Base-by-base conservation (phyloP, 805 yeast genomes). In the Wickerhamiella brachini region DNA sequence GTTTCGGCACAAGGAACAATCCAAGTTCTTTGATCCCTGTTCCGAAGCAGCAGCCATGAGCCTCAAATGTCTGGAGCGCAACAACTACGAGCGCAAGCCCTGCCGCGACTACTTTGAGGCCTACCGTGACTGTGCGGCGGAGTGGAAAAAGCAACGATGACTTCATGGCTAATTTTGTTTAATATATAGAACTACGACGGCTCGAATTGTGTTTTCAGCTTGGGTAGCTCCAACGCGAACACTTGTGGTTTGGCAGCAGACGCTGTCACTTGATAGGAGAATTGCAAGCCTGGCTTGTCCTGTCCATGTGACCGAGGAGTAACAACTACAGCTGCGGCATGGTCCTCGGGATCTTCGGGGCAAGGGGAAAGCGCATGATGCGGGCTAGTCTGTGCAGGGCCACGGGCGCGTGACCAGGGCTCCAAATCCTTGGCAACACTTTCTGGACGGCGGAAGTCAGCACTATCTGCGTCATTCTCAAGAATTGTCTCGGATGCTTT, bases 21-120 rank as follows among this genome's bases (percentile, higher is more conserved):
- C 95, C 6, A 79, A 83, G 63, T 93, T 74, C 65, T 90, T 83
- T 61, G 97, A 90, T 63, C 98, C 98, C 0, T 90, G 98, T 66
- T 83, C 81, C 46, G 93, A 88, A 61, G 81, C 93, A 38, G 75
- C 96, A 9, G 81, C 80, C 63, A 90, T 95, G 80, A 85, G 95
- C 44, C 71, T 88, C 57, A 77, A 77, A 56, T 90, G 98, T 61
- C 71, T 90, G 65, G 90, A 86, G 59, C 66, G 83, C 48, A 85
- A 89, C 62, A 74, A 81, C 58, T 81, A 77, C 71, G 86, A 78
- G 71, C 77, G 73, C 71, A 79, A 72, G 49, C 74, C 66, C 68
- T 87, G 82, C 71, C 78, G 68, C 65, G 95, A 84, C 53, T 90
- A 85, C 62, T 93, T 90, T 65, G 87, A 82, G 59, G 96, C 97